These are phyloP conservation scores for Phanerodontia chrysosporium DNA, from an alignment of 768 basidiomycete genomes.

Conservation along the genomic window DNA sequence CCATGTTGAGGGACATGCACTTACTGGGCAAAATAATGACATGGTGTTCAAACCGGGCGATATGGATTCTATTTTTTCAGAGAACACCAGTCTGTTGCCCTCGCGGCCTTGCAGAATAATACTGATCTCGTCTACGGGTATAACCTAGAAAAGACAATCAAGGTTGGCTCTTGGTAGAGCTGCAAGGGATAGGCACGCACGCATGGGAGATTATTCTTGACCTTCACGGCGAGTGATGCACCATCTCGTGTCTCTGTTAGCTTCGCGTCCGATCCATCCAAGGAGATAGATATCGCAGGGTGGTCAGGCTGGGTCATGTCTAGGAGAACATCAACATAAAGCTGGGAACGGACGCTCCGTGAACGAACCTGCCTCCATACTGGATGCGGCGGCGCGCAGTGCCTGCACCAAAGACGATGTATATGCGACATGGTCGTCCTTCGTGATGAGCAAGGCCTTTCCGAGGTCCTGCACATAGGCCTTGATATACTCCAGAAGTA, in stretches of 20 bases:
- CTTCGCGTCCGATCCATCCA: constrained; percentile 40
- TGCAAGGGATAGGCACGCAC: no score
- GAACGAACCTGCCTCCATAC: constrained; percentile 50
- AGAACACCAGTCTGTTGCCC: constrained; percentile 57
- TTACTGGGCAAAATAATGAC: constrained; percentile 68
- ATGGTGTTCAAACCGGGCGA: constrained; percentile 55
- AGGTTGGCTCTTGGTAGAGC: neutral
- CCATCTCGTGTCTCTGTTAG: constrained; percentile 64
- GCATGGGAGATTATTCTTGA: constrained; percentile 70
- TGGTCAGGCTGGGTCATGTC: constrained; percentile 70
- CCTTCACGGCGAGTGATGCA: constrained; percentile 50
- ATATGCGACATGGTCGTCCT: constrained; percentile 48
- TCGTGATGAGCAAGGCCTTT: constrained; percentile 48
- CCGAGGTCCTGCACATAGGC: constrained; percentile 55
- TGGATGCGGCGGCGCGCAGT: constrained; percentile 44
- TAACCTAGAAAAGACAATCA: constrained; percentile 36
- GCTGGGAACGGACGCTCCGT: no score
- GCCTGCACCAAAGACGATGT: constrained; percentile 45
- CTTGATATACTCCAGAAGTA: constrained; percentile 72
- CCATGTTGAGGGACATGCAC: constrained; percentile 20
- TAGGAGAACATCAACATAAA: constrained; percentile 24
- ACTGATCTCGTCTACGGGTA: constrained; percentile 59
- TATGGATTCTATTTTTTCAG: constrained; percentile 37
- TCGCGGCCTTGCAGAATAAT: constrained; percentile 62
- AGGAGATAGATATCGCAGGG: constrained; percentile 54